Evolutionary conservation across 208 protist genomes (phyloP).

Genomic region (Porcisia hertigi): DNA sequence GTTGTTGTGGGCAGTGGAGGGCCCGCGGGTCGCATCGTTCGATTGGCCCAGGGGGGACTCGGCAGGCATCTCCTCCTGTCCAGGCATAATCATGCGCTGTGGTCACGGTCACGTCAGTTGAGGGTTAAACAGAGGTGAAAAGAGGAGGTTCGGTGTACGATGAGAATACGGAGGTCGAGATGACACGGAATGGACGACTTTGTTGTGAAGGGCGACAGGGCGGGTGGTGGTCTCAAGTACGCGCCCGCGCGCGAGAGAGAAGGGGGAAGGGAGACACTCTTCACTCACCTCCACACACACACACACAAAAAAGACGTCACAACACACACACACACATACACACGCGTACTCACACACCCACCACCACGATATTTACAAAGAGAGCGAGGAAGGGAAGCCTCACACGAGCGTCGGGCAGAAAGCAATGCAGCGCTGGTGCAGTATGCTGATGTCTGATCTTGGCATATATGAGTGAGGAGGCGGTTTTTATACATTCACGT

Average conservation of each 20-base stretch:
- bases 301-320: too few species aligned
- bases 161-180: background rate
- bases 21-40: background rate
- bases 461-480: too few species aligned
- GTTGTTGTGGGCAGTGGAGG: background rate
- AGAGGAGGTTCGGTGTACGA: background rate
- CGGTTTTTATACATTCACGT: too few species aligned
- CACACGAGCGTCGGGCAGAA: background rate
- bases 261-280: background rate
- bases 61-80: conserved; percentile 12
- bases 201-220: too few species aligned
- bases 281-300: too few species aligned
- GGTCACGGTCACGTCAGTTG: background rate
- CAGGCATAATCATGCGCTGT: background rate
- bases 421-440: background rate
- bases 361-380: background rate
- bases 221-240: too few species aligned
- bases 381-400: background rate
- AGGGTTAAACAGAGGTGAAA: background rate
- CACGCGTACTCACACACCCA: background rate
- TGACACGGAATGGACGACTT: background rate
- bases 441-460: too few species aligned
- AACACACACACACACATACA: background rate
- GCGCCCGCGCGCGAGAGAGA: background rate
- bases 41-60: conserved; percentile 12